Evolutionary conservation across 2,329 filamentous ascomycete genomes (phyloP).

Genomic region (Fusarium sarcochroum): DNA sequence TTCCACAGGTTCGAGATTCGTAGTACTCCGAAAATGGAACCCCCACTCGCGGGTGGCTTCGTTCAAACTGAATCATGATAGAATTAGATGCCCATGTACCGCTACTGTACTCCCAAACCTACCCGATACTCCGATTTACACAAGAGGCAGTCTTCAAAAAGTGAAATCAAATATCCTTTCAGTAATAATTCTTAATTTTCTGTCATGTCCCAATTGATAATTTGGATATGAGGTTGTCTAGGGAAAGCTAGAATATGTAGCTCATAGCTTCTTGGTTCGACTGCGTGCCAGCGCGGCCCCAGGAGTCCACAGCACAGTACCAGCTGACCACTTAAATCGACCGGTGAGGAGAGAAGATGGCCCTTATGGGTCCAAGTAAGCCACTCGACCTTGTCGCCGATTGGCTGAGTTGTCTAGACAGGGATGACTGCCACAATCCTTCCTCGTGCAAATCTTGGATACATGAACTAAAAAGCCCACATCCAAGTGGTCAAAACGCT

Average conservation of each 20-base stretch:
- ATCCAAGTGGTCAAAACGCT: conserved; percentile 4
- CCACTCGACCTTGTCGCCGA: neutral
- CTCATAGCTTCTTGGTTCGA: neutral
- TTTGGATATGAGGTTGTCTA: neutral
- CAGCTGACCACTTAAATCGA: conserved; percentile 22
- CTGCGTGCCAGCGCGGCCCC: neutral
- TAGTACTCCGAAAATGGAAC: conserved; percentile 13
- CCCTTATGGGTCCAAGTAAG: conserved; percentile 18
- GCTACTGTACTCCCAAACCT: too few relatives aligned
- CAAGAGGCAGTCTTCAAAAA: too few relatives aligned
- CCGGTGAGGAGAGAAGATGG: conserved; percentile 33
- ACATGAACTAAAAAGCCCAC: conserved; percentile 19
- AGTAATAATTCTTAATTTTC: too few relatives aligned
- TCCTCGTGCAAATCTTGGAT: conserved; percentile 29
- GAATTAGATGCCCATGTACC: neutral
- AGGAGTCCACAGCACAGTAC: conserved; percentile 4
- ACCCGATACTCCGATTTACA: too few relatives aligned
- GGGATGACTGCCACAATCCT: conserved; percentile 17
- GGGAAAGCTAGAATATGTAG: neutral
- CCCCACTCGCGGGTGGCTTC: neutral
- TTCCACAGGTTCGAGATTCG: conserved; percentile 1
- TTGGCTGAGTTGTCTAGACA: conserved; percentile 16
- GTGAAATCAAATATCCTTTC: too few relatives aligned
- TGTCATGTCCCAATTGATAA: neutral
- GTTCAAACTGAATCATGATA: neutral